Percentiles rank a stretch among this genome's conserved stretches.
These are phyloP conservation scores for Penicillium flavigenum DNA, from an alignment of 495 filamentous ascomycete species.

Conservation along the genomic window DNA sequence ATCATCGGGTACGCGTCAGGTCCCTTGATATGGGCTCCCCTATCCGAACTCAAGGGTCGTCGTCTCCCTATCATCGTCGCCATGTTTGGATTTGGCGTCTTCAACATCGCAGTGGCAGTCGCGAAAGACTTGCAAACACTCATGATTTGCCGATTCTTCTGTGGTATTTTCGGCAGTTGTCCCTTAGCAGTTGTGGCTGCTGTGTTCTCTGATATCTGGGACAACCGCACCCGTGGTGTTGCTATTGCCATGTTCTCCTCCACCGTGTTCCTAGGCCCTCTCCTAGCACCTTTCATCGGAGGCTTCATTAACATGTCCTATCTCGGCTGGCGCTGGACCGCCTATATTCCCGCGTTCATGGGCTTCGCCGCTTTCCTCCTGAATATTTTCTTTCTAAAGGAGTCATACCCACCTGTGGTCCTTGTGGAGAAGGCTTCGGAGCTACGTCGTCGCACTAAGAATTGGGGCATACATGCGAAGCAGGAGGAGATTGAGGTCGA, in stretches of 20 bases:
- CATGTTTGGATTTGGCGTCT: constrained; percentile 50
- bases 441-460: constrained; percentile 76
- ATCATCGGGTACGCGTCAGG: constrained; percentile 60
- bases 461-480: constrained; percentile 94
- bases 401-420: constrained; percentile 85
- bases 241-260: constrained; percentile 71
- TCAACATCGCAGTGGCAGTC: constrained; percentile 58
- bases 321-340: constrained; percentile 87
- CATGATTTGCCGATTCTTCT: constrained; percentile 68
- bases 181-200: constrained; percentile 85
- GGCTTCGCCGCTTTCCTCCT: constrained; percentile 69
- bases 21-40: constrained; percentile 63
- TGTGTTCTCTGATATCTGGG: constrained; percentile 87
- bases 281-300: constrained; percentile 82
- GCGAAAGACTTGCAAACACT: constrained; percentile 66
- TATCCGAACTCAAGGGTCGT: constrained; percentile 63
- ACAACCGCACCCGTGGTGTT: constrained; percentile 72
- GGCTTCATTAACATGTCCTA: constrained; percentile 59
- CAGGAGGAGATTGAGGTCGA: constrained; percentile 92
- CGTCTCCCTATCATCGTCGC: constrained; percentile 57
- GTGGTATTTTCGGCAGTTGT: constrained; percentile 62
- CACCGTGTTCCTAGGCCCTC: constrained; percentile 80
- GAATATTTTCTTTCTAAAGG: constrained; percentile 71
- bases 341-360: constrained; percentile 75
- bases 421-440: constrained; percentile 74